Percentiles rank a stretch among this genome's conserved stretches.
phyloP scores from a whole-genome alignment of 2,329 filamentous ascomycete species.

The Diplodia intermedia region DNA sequence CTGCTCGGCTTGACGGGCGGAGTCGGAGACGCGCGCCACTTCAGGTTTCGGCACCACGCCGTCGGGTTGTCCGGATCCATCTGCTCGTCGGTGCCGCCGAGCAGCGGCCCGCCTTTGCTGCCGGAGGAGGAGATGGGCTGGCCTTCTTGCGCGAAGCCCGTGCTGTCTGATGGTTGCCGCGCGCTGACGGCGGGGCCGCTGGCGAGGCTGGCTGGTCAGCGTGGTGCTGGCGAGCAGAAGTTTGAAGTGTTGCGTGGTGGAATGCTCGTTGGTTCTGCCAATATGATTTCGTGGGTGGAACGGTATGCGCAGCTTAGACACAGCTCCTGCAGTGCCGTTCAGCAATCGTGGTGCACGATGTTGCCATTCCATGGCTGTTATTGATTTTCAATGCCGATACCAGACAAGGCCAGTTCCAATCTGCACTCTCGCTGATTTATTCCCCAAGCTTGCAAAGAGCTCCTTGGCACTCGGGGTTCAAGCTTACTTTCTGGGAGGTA shows the following conservation, averaged over 20 bases:
- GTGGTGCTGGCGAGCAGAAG: background rate
- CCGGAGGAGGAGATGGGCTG: constrained; percentile 64
- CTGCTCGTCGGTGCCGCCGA: constrained; percentile 68
- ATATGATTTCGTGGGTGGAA: background rate
- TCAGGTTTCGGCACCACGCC: constrained; percentile 71
- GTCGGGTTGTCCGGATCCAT: constrained; percentile 68
- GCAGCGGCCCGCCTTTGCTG: constrained; percentile 65
- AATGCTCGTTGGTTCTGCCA: too few relatives aligned
- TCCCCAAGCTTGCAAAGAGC: background rate
- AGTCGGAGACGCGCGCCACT: constrained; percentile 73
- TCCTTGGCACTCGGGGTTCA: background rate
- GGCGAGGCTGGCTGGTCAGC: background rate
- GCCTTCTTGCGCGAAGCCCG: constrained; percentile 57
- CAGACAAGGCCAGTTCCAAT: background rate
- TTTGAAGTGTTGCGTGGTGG: background rate
- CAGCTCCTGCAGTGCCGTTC: background rate
- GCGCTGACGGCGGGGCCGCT: background rate
- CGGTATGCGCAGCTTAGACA: background rate
- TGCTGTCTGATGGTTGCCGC: background rate
- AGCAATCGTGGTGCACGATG: background rate
- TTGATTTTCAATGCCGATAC: background rate
- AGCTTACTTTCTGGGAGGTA: background rate
- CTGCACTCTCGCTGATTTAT: background rate
- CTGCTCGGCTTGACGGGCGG: constrained; percentile 66
- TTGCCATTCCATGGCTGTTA: background rate